Conservation (phyloP, 352 stramenopile species). For the Discostella stelligera region DNA sequence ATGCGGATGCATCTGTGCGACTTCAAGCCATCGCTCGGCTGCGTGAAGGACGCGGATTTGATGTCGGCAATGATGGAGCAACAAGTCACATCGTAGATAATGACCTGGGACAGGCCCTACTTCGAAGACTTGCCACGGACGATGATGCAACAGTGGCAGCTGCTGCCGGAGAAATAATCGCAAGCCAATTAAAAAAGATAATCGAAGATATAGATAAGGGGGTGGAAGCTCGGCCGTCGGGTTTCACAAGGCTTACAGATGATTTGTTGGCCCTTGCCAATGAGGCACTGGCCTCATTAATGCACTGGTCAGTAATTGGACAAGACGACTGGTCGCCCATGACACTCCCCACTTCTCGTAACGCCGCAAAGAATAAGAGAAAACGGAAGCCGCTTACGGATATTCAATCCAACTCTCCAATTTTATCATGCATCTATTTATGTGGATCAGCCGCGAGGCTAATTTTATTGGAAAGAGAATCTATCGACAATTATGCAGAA, state of each 20-base stretch:
- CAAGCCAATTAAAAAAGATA: slow-evolving; percentile 19
- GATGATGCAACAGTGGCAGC: slow-evolving; percentile 57
- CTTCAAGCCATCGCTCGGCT: slow-evolving; percentile 61
- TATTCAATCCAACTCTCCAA: slow-evolving; percentile 15
- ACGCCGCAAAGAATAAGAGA: slow-evolving; percentile 4
- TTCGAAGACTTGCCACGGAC: slow-evolving; percentile 61
- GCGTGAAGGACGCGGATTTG: slow-evolving; percentile 20
- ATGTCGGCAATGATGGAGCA: slow-evolving; percentile 17
- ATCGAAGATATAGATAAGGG: slow-evolving; percentile 15
- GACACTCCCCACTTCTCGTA: background rate
- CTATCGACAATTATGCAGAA: slow-evolving; percentile 14
- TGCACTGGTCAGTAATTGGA: slow-evolving; percentile 38
- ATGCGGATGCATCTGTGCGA: slow-evolving; percentile 62
- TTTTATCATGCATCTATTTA: slow-evolving; percentile 40
- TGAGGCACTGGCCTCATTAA: slow-evolving; percentile 31
- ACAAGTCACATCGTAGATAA: slow-evolving; percentile 23
- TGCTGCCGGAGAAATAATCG: slow-evolving; percentile 48
- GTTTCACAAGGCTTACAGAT: slow-evolving; percentile 23
- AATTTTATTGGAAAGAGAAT: slow-evolving; percentile 24
- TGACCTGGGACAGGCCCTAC: slow-evolving; percentile 51
- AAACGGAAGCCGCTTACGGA: background rate
- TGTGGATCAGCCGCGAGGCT: slow-evolving; percentile 40
- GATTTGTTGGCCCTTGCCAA: slow-evolving; percentile 32
- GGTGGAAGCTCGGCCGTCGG: slow-evolving; percentile 1
- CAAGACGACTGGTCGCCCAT: slow-evolving; percentile 35